A percentile compares a stretch with the other conserved stretches of the same genome.
These are phyloP conservation scores for Draba incana DNA, from an alignment of 345 rosid species.

Conservation along the genomic window DNA sequence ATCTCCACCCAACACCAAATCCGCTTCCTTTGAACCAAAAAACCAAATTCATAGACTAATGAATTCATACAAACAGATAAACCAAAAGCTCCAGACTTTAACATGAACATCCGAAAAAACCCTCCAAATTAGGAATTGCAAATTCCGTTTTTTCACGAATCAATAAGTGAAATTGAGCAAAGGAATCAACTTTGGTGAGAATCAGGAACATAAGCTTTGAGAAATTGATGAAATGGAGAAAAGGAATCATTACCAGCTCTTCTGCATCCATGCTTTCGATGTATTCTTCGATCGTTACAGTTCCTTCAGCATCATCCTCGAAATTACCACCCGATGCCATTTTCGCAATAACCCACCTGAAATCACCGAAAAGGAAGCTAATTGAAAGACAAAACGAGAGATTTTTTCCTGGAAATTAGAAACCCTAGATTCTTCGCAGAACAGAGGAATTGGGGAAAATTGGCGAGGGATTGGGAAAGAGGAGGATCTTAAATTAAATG, in stretches of 20 bases:
- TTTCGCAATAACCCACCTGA: slow-evolving; percentile 32
- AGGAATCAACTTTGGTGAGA: not conserved
- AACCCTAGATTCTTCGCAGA: slow-evolving; percentile 43
- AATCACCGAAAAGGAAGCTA: slow-evolving; percentile 1
- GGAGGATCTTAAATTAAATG: slow-evolving; percentile 30
- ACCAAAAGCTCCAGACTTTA: slow-evolving; percentile 20
- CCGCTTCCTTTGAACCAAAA: slow-evolving; percentile 63
- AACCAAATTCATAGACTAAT: not conserved
- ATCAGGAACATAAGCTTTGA: slow-evolving; percentile 9
- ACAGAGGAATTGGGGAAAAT: not conserved
- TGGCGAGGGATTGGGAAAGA: not conserved
- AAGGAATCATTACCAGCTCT: slow-evolving; percentile 65
- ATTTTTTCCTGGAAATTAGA: not conserved
- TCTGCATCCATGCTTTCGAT: slow-evolving; percentile 78
- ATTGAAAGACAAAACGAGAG: slow-evolving; percentile 8
- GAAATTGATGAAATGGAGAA: not conserved
- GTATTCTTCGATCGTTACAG: slow-evolving; percentile 78
- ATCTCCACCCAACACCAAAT: slow-evolving; percentile 97
- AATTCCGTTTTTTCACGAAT: not conserved
- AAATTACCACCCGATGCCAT: slow-evolving; percentile 61
- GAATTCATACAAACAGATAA: not conserved
- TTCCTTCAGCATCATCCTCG: slow-evolving; percentile 72
- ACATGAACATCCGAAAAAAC: not conserved
- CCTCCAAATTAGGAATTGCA: not conserved
- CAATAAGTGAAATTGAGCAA: not conserved